Evolutionary conservation across 352 stramenopile genomes (phyloP).

Genomic region (Ochromonadaceae sp.): DNA sequence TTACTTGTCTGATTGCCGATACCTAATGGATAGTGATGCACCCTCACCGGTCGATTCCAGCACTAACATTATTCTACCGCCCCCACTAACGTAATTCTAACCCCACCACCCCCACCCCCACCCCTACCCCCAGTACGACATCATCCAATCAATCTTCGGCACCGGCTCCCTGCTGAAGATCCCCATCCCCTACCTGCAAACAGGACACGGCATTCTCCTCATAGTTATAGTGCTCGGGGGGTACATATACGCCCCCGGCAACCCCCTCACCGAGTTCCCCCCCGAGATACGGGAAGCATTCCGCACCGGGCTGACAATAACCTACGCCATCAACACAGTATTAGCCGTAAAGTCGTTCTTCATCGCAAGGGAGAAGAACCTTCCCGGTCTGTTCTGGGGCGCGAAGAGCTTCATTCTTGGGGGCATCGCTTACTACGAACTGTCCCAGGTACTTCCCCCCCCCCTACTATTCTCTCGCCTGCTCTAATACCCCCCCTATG

Average conservation of each 20-base stretch:
- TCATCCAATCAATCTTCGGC: slow-evolving; percentile 26
- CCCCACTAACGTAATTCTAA: no score
- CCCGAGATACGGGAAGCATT: slow-evolving; percentile 32
- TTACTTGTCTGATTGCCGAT: no score
- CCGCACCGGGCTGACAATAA: slow-evolving; percentile 18
- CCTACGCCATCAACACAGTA: slow-evolving; percentile 31
- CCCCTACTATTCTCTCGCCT: no score
- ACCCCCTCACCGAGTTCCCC: slow-evolving; percentile 34
- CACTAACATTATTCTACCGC: no score
- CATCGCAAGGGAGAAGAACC: slow-evolving; percentile 16
- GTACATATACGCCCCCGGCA: slow-evolving; percentile 30
- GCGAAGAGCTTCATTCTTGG: slow-evolving; percentile 33
- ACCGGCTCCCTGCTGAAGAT: slow-evolving; percentile 30
- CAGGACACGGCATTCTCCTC: slow-evolving; percentile 30
- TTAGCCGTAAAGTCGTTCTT: slow-evolving; percentile 14
- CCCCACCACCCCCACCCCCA: no score
- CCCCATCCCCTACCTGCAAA: slow-evolving; percentile 33
- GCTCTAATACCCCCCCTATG: no score
- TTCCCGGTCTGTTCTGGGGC: slow-evolving; percentile 31
- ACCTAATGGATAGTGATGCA: no score
- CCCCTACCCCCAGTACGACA: slow-evolving; percentile 23
- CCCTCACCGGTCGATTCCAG: no score
- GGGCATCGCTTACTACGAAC: slow-evolving; percentile 31
- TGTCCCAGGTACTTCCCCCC: no score
- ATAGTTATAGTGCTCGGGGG: slow-evolving; percentile 25